Conservation (phyloP, 305 asterid species). For the Fraxinus sp. region DNA sequence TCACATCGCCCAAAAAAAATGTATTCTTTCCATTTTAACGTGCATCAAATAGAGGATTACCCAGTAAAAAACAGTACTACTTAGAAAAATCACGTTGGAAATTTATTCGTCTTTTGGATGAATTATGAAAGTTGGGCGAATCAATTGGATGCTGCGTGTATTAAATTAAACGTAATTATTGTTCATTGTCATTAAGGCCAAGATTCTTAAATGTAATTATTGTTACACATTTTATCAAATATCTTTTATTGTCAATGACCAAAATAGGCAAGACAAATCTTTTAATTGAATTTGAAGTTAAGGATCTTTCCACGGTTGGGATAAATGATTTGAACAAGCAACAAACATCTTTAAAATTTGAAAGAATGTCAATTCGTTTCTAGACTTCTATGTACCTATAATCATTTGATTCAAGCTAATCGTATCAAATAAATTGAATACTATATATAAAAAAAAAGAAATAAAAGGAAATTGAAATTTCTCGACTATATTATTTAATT, state of each 20-base stretch:
- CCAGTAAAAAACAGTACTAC: background rate
- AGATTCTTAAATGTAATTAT: no score
- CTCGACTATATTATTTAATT: background rate
- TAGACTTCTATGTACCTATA: no score
- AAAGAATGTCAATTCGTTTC: background rate
- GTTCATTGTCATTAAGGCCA: background rate
- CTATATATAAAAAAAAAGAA: no score
- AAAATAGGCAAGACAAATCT: background rate
- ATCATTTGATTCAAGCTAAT: background rate
- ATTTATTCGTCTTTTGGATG: background rate
- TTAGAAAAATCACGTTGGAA: background rate
- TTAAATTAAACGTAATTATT: background rate
- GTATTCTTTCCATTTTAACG: no score
- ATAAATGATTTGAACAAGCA: background rate
- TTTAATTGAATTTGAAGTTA: background rate
- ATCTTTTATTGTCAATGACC: background rate
- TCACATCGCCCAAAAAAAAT: no score
- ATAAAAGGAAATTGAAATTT: background rate
- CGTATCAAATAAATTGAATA: no score
- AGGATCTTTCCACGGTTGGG: background rate
- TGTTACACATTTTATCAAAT: background rate
- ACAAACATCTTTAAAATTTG: background rate
- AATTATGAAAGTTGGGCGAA: background rate
- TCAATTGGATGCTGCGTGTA: background rate
- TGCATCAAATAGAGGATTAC: no score